A percentile compares a stretch with the other conserved stretches of the same genome.
These are phyloP conservation scores for Dendrobium huoshanense DNA, from an alignment of 106 monocot genomes.

Conservation along the genomic window DNA sequence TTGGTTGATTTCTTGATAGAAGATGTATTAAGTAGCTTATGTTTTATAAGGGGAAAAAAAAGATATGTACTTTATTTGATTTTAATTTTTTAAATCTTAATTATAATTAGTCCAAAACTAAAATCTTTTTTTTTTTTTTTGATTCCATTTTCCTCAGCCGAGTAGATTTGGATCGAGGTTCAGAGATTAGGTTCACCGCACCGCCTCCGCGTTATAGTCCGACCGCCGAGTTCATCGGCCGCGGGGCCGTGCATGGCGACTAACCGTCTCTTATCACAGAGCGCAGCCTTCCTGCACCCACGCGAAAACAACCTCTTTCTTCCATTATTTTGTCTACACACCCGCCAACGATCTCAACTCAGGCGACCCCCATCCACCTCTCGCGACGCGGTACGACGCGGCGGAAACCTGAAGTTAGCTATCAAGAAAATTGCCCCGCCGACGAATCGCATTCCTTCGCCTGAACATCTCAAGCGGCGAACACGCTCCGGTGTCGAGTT, in stretches of 20 bases:
- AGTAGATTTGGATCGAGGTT: no score
- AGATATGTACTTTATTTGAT: no score
- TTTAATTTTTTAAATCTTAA: no score
- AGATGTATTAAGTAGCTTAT: no score
- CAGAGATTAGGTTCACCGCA: neutral
- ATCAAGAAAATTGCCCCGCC: neutral
- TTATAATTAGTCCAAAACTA: no score
- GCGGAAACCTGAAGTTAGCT: neutral
- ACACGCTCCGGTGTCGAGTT: conserved; percentile 70
- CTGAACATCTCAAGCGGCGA: conserved; percentile 39
- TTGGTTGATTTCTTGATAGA: no score
- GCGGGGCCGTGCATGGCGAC: neutral
- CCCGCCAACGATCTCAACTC: neutral
- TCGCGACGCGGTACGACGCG: neutral
- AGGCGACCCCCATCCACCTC: neutral
- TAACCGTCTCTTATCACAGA: neutral
- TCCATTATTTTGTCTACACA: neutral
- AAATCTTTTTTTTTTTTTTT: no score
- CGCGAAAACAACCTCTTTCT: neutral
- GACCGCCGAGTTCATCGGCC: neutral
- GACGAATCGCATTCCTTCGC: neutral
- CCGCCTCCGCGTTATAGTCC: neutral
- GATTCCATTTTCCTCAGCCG: no score
- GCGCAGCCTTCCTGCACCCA: neutral
- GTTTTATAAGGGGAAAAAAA: no score